These are phyloP conservation scores for Schizopora paradoxa DNA, from an alignment of 1,284 basidiomycete species.

Conservation along the genomic window DNA sequence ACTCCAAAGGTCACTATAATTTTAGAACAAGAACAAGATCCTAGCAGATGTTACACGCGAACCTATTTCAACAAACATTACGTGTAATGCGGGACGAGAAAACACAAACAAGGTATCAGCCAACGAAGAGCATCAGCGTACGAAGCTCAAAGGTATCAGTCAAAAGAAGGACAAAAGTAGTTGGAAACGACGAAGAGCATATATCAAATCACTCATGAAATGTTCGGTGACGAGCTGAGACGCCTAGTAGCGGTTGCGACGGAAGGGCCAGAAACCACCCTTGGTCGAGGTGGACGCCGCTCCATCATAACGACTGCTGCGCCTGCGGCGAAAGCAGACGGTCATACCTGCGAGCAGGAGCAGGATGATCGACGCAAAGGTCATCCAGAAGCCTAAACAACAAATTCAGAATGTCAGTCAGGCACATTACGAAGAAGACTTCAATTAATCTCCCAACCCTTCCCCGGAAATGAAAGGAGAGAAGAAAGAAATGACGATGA, in stretches of 20 bases:
- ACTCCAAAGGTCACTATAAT: too few relatives aligned
- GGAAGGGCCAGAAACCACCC: constrained; percentile 15
- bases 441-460: not conserved
- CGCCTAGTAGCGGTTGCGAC: constrained; percentile 5
- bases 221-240: too few relatives aligned
- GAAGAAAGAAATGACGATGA: not conserved
- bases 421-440: constrained; percentile 8
- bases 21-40: too few relatives aligned
- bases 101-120: too few relatives aligned
- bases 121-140: too few relatives aligned
- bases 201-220: too few relatives aligned
- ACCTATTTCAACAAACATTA: too few relatives aligned
- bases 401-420: constrained; percentile 8
- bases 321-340: constrained; percentile 63
- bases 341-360: constrained; percentile 59
- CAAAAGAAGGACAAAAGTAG: too few relatives aligned
- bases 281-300: constrained; percentile 27
- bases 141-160: too few relatives aligned
- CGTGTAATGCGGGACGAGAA: too few relatives aligned
- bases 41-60: too few relatives aligned
- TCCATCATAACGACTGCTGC: constrained; percentile 39
- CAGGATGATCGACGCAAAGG: constrained; percentile 59
- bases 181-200: too few relatives aligned
- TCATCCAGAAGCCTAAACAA: constrained; percentile 64
- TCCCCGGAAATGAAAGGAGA: not conserved